Conservation (phyloP, 495 filamentous ascomycete species). For the Penicillium argentinense region DNA sequence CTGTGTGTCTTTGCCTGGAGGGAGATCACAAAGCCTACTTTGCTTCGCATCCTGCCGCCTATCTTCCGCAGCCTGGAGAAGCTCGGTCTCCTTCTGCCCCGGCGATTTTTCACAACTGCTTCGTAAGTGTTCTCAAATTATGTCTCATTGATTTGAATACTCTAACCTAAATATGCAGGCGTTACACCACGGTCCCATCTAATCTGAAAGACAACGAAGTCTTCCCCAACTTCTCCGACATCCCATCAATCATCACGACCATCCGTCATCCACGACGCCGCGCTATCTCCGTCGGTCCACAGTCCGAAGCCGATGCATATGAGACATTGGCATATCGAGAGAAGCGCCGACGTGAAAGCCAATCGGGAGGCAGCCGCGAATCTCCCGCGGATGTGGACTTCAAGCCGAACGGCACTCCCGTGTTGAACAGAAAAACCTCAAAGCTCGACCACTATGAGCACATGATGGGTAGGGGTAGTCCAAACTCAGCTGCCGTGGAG, state of each 20-base stretch:
- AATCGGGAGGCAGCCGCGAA: slow-evolving; percentile 35
- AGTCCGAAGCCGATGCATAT: slow-evolving; percentile 94
- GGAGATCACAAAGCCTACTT: slow-evolving; percentile 77
- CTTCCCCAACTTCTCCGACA: slow-evolving; percentile 78
- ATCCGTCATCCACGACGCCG: slow-evolving; percentile 77
- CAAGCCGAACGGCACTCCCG: slow-evolving; percentile 15
- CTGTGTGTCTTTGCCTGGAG: slow-evolving; percentile 84
- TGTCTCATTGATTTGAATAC: not conserved
- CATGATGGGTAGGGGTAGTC: slow-evolving; percentile 64
- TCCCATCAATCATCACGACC: slow-evolving; percentile 73
- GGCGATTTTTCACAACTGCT: slow-evolving; percentile 86
- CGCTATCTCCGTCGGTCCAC: slow-evolving; percentile 88
- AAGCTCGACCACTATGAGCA: slow-evolving; percentile 63
- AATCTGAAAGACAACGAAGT: slow-evolving; percentile 80
- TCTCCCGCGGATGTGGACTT: slow-evolving; percentile 25
- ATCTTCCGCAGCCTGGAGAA: slow-evolving; percentile 84
- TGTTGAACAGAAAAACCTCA: slow-evolving; percentile 32
- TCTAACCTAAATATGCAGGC: slow-evolving; percentile 35
- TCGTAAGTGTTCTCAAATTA: slow-evolving; percentile 53
- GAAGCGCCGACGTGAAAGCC: slow-evolving; percentile 74
- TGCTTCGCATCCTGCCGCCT: slow-evolving; percentile 77
- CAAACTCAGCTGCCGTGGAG: slow-evolving; percentile 27
- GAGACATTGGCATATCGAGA: slow-evolving; percentile 93
- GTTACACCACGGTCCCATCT: slow-evolving; percentile 83
- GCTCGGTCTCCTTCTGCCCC: slow-evolving; percentile 71